Percentiles rank a stretch among this genome's conserved stretches.
phyloP scores from a whole-genome alignment of 768 basidiomycete species.

The Suillus luteus region DNA sequence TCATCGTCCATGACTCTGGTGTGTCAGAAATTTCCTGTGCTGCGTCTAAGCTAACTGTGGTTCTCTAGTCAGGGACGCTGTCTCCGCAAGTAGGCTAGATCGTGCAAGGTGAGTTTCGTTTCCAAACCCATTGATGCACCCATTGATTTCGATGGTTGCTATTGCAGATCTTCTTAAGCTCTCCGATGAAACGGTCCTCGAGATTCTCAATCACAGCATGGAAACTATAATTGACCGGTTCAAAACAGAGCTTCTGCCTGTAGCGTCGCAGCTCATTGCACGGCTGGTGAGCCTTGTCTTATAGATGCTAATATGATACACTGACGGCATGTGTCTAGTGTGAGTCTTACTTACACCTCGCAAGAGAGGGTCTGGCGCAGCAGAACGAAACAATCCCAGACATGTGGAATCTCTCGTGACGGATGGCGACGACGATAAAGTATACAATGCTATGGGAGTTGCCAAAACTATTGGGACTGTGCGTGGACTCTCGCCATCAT shows the following conservation, averaged over 20 bases:
- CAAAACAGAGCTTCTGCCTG: not conserved
- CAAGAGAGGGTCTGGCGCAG: conserved; percentile 61
- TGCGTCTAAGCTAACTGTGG: not conserved
- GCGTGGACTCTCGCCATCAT: conserved; percentile 24
- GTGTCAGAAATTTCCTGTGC: conserved; percentile 20
- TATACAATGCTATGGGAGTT: not conserved
- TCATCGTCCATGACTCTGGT: conserved; percentile 65
- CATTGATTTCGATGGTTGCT: too few species aligned
- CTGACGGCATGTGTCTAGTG: not conserved
- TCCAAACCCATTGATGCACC: too few species aligned
- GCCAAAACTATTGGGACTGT: conserved; percentile 59
- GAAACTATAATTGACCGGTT: not conserved
- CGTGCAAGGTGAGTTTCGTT: conserved; percentile 52
- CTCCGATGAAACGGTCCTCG: too few species aligned
- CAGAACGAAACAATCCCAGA: conserved; percentile 49
- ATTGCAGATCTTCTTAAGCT: too few species aligned
- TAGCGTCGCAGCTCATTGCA: not conserved
- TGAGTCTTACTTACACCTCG: conserved; percentile 75
- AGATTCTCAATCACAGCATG: not conserved
- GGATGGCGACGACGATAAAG: conserved; percentile 63
- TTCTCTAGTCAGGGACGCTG: conserved; percentile 59
- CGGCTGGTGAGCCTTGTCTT: not conserved
- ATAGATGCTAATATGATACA: not conserved
- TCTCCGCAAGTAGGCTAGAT: conserved; percentile 48
- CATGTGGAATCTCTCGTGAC: conserved; percentile 55